phyloP scores from a whole-genome alignment of 176 grass and related monocot genomes.

The Avena eriantha region DNA sequence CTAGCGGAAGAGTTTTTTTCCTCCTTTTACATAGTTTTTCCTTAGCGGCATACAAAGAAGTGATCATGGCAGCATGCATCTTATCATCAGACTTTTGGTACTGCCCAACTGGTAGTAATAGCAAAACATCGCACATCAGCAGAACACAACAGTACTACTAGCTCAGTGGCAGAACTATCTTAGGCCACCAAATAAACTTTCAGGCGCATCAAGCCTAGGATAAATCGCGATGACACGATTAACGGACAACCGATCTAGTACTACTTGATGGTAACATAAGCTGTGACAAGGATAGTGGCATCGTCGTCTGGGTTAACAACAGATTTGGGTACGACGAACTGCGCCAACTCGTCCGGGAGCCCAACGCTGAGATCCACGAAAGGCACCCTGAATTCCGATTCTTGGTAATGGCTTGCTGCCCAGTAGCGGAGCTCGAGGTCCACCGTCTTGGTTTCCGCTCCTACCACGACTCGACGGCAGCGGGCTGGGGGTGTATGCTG shows the following conservation, averaged over 20 bases:
- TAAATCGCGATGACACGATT: no score
- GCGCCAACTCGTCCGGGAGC: neutral
- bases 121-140: neutral
- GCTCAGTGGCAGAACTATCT: neutral
- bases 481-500: neutral
- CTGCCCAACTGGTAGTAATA: no score
- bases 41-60: no score
- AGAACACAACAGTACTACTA: neutral
- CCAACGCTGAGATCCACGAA: neutral
- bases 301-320: neutral
- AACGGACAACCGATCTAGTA: no score
- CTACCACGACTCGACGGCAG: neutral
- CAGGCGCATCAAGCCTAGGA: neutral
- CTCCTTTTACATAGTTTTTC: no score
- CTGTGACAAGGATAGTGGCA: neutral
- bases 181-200: neutral
- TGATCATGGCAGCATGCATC: no score
- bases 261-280: conserved; percentile 1
- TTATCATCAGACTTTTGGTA: no score
- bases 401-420: neutral
- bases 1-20: no score
- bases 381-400: neutral
- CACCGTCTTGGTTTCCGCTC: neutral
- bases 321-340: conserved; percentile 5
- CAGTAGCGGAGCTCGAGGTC: neutral